phyloP scores from a whole-genome alignment of 2,329 filamentous ascomycete genomes.

The Rhynchosporium graminicola region DNA sequence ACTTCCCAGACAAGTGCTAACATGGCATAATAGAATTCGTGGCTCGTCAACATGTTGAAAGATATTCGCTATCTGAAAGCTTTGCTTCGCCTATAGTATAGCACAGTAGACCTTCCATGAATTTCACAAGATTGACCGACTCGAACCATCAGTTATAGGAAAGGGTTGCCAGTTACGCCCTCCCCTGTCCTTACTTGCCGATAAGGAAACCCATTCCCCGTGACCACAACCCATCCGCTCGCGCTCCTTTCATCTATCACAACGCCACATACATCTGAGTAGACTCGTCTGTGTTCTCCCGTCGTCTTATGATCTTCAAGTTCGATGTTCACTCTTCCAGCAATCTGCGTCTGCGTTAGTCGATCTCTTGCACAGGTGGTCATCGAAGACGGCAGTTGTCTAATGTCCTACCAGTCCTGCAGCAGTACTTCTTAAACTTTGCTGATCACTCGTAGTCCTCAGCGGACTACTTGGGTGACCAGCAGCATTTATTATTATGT shows the following conservation, averaged over 20 bases:
- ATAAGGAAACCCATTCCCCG: neutral
- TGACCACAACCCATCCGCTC: neutral
- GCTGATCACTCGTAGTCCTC: neutral
- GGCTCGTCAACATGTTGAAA: no score
- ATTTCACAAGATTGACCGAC: slow-evolving; percentile 2
- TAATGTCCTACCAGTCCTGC: slow-evolving; percentile 3
- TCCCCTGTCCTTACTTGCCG: neutral
- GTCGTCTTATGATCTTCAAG: neutral
- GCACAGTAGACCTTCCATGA: neutral
- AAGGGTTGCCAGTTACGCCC: slow-evolving; percentile 2
- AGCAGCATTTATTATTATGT: neutral
- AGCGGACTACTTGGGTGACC: neutral
- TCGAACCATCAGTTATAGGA: neutral
- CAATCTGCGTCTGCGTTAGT: slow-evolving; percentile 2
- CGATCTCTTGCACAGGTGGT: neutral
- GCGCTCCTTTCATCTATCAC: neutral
- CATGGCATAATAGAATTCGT: no score
- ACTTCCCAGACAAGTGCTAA: no score
- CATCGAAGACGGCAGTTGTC: neutral
- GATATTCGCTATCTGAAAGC: neutral
- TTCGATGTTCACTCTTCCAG: slow-evolving; percentile 3
- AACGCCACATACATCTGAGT: neutral
- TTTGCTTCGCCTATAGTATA: neutral
- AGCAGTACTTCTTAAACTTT: slow-evolving; percentile 2
- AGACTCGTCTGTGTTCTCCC: neutral